Base-by-base conservation (phyloP, 2,329 filamentous ascomycete species). In the Paraconiothyrium sp. region DNA sequence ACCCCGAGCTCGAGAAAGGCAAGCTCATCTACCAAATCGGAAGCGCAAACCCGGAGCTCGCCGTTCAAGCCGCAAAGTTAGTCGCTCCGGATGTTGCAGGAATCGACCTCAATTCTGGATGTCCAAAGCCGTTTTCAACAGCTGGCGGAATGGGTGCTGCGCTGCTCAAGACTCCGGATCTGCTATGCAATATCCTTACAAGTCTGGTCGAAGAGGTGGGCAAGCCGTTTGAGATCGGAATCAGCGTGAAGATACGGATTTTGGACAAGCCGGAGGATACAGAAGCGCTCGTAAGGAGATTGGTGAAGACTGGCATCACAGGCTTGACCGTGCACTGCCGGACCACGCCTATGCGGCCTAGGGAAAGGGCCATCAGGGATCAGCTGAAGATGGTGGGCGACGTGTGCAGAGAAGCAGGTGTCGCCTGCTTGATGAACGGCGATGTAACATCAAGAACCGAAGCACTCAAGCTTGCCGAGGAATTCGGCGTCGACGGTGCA, bases 71-170 rank as follows among this genome's bases (percentile, higher is more conserved):
- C 0, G 93, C 94, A 2, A 89, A 89, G 57, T 81, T 97, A 16
- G 90, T 99, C 22, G 95, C 94, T 0, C 86, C 83, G 13, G 93
- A 98, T 79, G 95, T 99, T 3, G 89, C 90, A 0, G 95, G 95
- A 62, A 97, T 99, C 70, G 95, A 98, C 77, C 91, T 99, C 64
- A 99, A 99, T 78, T 93, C 95, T 0, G 95, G 95, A n/a, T 99
- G 95, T 76, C 95, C 95, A 0, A 99, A 99, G 79, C 92, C 94
- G 0, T 99, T 99, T 80, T 97, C 92, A 73, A 97, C 94, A 2
- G 87, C 87, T 65, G 93, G 93, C 62, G 95, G 95, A 52, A 99
- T 99, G 95, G 95, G 95, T 52, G 95, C 95, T 0, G 94, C 94
- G 1, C 85, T 99, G 22, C 86, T 99, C 16, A 88, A 88, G 69